Percentiles rank a stretch among this genome's conserved stretches.
These are phyloP conservation scores for Oryza meyeriana DNA, from an alignment of 176 grass and related monocot genomes.

Conservation along the genomic window DNA sequence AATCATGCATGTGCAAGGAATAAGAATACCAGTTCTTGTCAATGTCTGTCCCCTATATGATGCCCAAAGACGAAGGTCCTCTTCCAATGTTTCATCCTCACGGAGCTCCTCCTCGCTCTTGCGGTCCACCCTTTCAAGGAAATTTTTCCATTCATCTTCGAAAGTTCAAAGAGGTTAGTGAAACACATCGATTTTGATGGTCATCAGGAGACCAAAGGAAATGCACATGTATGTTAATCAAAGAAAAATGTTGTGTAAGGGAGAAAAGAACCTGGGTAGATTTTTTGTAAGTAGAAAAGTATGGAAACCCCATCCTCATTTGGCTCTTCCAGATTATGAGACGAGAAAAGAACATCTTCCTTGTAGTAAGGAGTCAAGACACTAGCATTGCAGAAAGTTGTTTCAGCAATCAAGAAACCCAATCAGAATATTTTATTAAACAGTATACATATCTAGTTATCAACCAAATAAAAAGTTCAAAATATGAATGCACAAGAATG, in stretches of 20 bases:
- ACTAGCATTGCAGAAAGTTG: slow-evolving; percentile 44
- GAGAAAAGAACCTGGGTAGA: slow-evolving; percentile 79
- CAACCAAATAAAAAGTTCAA: not conserved
- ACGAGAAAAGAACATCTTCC: slow-evolving; percentile 96
- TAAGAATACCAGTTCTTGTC: slow-evolving; percentile 72
- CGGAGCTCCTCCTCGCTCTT: slow-evolving; percentile 69
- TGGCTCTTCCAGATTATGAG: slow-evolving; percentile 56
- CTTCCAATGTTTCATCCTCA: slow-evolving; percentile 61
- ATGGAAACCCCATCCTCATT: slow-evolving; percentile 99
- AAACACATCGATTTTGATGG: slow-evolving; percentile 22
- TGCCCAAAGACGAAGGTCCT: slow-evolving; percentile 90
- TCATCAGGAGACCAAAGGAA: slow-evolving; percentile 1
- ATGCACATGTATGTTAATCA: not conserved
- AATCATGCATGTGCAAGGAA: not conserved
- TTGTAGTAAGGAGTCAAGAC: slow-evolving; percentile 95
- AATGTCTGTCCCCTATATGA: slow-evolving; percentile 95
- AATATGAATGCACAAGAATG: not conserved
- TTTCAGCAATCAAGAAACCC: slow-evolving; percentile 15
- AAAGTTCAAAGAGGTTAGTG: slow-evolving; percentile 14
- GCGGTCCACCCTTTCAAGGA: slow-evolving; percentile 58
- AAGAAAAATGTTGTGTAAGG: slow-evolving; percentile 2
- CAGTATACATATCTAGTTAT: not conserved
- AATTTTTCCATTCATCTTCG: slow-evolving; percentile 96
- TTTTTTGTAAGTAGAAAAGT: slow-evolving; percentile 98
- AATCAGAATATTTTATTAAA: slow-evolving; percentile 13